Percentiles rank a stretch among this genome's conserved stretches.
Evolutionary conservation across 805 yeast species (phyloP).

Genomic region (Pichia insulana): DNA sequence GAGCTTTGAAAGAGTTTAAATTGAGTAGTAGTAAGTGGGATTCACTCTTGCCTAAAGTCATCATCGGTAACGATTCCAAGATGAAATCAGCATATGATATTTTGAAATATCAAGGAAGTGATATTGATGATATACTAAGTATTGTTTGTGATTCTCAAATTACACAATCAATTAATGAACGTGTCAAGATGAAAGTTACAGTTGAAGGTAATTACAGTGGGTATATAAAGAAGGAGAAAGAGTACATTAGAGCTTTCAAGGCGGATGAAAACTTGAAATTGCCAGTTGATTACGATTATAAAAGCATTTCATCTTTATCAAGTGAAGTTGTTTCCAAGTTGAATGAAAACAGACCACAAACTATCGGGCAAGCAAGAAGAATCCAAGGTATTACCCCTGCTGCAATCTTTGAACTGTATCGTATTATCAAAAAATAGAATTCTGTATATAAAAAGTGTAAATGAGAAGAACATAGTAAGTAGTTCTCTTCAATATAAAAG

Average conservation of each 20-base stretch:
- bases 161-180: conserved; percentile 25
- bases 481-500: not conserved
- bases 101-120: conserved; percentile 43
- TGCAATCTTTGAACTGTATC: conserved; percentile 71
- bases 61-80: conserved; percentile 46
- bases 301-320: conserved; percentile 53
- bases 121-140: conserved; percentile 28
- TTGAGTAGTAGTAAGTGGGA: conserved; percentile 61
- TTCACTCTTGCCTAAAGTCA: conserved; percentile 33
- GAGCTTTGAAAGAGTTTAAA: conserved; percentile 35
- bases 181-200: conserved; percentile 53
- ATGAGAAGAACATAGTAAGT: no score
- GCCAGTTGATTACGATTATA: conserved; percentile 63
- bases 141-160: conserved; percentile 24
- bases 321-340: conserved; percentile 63
- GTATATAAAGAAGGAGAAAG: conserved; percentile 62
- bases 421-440: conserved; percentile 33
- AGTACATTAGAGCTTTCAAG: conserved; percentile 64
- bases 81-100: conserved; percentile 64
- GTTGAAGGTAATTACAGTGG: conserved; percentile 82
- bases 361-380: conserved; percentile 91
- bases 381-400: conserved; percentile 95
- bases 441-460: not conserved
- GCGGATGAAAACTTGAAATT: conserved; percentile 71
- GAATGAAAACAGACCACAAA: conserved; percentile 71